Base-by-base conservation (phyloP, 305 asterid species). In the Fraxinus floribunda region DNA sequence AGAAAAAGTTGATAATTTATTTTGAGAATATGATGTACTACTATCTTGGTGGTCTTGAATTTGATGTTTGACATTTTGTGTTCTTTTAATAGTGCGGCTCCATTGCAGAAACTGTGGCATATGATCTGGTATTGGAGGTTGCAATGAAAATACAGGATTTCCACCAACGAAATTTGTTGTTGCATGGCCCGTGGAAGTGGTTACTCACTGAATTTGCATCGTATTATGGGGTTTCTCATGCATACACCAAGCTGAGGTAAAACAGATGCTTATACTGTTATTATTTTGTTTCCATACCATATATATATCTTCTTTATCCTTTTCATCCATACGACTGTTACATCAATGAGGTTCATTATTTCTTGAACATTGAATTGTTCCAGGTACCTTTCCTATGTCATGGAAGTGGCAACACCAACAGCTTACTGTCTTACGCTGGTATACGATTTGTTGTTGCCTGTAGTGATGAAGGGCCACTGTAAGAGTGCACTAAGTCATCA, bases 401-500 rank as follows among this genome's bases (percentile, higher is more conserved):
- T 90, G 92, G 92, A 90, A 84, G 92, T 88, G 46, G 92, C 92
- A 34, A 90, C 92, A 9, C 92, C 92, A 73, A 90, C 92, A 7
- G 89, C 92, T 78, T 88, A 90, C 71, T 90, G 92, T 82, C 87
- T 88, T 15, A 80, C 81, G 1, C 79, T 90, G 79, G 90, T 90
- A 26, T 82, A 86, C 41, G 90, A 88, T 66, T 81, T 88, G n/a
- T 83, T 90, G 77, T 36, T 85, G 71, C 91, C 90, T 20, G 90
- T 90, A 55, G 68, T 86, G 62, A 88, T 90, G 92, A 90, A 88
- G 82, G 89, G 90, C 75, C 83, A 82, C 49, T 79, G 88, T 60
- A 90, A 84, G 83, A 82, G 86, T 49, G 82, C 87, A 29, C 86
- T 90, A 34, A 90, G 92, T 85, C 92, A 88, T 88, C 92, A 90